Base-by-base conservation (phyloP, 495 filamentous ascomycete species). In the Xylaria castorea region DNA sequence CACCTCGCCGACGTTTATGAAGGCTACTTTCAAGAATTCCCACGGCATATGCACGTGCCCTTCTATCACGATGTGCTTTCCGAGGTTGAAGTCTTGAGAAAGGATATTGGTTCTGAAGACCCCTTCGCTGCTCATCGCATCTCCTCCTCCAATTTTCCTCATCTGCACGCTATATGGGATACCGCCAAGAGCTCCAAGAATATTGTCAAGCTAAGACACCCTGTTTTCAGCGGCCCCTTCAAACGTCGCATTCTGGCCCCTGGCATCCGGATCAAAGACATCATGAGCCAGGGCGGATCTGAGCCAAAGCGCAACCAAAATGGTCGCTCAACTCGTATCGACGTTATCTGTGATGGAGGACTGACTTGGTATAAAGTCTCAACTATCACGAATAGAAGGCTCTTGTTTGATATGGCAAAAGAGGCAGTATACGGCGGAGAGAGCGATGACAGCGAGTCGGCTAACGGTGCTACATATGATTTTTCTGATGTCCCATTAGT, bases 311-410 rank as follows among this genome's bases (percentile, higher is more conserved):
- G 72, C 12, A 74, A 71, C n/a, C 73, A 75, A 22, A 75, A 58
- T 40, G 70, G 77, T 20, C 70, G 63, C 27, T 72, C 70, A 7
- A n/a, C 51, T 32, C 66, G 77, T n/a, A 73, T 80, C 38, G 78
- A 80, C 61, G 70, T 80, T 18, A 69, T 80, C 14, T 74, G 74
- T 16, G 76, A 80, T 63, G 78, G 78, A 1, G 78, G 78, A 3
- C 68, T 74, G 38, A 75, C 75, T 5, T 80, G 78, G 78, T 78
- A 74, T 57, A 80, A 78, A 61, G 72, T 80, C 40, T 80, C 78
- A 0, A 78, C 76, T 4, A 78, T 77, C 73, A 78, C 76, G 12
- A 80, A 80, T 48, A 78, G 71, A 44, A 74, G 74, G 40, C 20
- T 80, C 8, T 53, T 80, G 22, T 76, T 76, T 42, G 78, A 80